Conservation (phyloP, 495 filamentous ascomycete genomes). For the Aspergillus mulundensis region DNA sequence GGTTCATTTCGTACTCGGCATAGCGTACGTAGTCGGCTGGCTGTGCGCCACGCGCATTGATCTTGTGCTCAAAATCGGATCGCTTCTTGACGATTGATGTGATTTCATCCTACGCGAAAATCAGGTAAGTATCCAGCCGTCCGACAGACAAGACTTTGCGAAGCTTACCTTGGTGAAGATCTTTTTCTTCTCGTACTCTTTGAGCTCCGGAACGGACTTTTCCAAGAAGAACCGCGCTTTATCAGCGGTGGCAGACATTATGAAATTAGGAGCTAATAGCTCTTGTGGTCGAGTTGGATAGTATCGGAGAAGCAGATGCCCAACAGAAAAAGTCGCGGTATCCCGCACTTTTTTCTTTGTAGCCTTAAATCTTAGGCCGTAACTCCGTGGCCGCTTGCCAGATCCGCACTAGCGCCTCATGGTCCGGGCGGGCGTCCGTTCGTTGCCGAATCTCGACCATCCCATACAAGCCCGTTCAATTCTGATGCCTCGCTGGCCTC, state of each 20-base stretch:
- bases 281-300: not conserved
- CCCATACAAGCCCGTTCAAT: not conserved
- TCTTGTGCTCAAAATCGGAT: constrained; percentile 86
- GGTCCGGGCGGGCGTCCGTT: constrained; percentile 13
- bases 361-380: not conserved
- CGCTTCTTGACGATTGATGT: constrained; percentile 79
- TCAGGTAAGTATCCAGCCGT: constrained; percentile 10
- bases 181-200: constrained; percentile 80
- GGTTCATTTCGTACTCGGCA: constrained; percentile 84
- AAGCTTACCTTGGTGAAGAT: constrained; percentile 70
- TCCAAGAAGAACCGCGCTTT: constrained; percentile 95
- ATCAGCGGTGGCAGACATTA: constrained; percentile 80
- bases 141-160: not conserved
- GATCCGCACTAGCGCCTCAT: constrained; percentile 15
- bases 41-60: constrained; percentile 73
- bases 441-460: constrained; percentile 20
- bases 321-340: constrained; percentile 33
- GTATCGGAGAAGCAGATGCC: not conserved
- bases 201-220: constrained; percentile 83
- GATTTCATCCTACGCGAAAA: constrained; percentile 68
- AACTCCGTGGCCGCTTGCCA: constrained; percentile 16
- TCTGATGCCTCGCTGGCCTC: constrained; percentile 23
- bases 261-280: constrained; percentile 3
- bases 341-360: constrained; percentile 29
- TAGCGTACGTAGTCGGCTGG: constrained; percentile 80